These are phyloP conservation scores for Pleurotus eryngii DNA, from an alignment of 768 basidiomycete species.

Conservation along the genomic window DNA sequence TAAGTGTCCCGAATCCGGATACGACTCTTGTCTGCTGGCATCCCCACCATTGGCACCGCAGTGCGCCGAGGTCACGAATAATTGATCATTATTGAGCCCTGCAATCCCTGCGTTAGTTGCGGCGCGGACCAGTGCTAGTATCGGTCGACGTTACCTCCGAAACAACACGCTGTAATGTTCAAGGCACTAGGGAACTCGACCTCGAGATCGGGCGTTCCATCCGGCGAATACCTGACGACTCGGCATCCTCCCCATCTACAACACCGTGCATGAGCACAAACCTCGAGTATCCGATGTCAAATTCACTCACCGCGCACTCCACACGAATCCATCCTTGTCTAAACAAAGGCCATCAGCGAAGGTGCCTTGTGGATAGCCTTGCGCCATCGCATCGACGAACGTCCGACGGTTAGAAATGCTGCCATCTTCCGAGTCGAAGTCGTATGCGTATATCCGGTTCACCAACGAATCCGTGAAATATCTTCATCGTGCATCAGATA, in stretches of 20 bases:
- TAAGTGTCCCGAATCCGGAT: constrained; percentile 53
- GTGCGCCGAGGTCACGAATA: constrained; percentile 63
- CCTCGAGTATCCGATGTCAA: constrained; percentile 2
- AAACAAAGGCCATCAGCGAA: constrained; percentile 68
- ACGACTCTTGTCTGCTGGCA: constrained; percentile 40
- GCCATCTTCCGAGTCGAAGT: constrained; percentile 50
- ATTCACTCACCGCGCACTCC: constrained; percentile 51
- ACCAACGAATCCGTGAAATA: constrained; percentile 68
- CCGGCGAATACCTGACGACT: constrained; percentile 49
- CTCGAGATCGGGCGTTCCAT: constrained; percentile 55
- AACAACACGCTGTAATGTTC: constrained; percentile 66
- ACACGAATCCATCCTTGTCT: constrained; percentile 59
- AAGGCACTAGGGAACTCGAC: constrained; percentile 59
- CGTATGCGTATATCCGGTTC: constrained; percentile 68
- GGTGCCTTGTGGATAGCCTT: constrained; percentile 45
- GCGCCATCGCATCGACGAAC: constrained; percentile 53
- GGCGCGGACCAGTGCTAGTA: constrained; percentile 2
- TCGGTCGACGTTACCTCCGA: constrained; percentile 46
- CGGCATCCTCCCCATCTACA: constrained; percentile 61
- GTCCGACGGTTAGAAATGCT: constrained; percentile 51
- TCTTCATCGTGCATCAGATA: constrained; percentile 29
- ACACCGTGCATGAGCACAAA: constrained; percentile 20
- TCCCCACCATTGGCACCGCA: constrained; percentile 59
- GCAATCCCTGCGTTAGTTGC: constrained; percentile 4
- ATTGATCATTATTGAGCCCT: constrained; percentile 59